Evolutionary conservation across 345 rosid genomes (phyloP).

Genomic region (Brassica carinata): DNA sequence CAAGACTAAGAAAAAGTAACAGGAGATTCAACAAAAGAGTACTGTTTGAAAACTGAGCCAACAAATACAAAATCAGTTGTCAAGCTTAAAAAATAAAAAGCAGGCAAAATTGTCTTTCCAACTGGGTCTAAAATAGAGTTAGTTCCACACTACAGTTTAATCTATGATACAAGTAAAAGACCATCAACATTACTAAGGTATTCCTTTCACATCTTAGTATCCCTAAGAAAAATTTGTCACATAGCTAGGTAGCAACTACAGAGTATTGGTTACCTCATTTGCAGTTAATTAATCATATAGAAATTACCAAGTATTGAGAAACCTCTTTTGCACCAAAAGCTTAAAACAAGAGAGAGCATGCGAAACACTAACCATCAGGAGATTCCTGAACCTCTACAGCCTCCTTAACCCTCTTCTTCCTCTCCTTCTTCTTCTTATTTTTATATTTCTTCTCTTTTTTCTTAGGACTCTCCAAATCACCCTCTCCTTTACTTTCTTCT

Average conservation of each 20-base stretch:
- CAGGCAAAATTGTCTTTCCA: neutral
- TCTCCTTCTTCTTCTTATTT: conserved; percentile 46
- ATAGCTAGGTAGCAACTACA: neutral
- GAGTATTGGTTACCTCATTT: neutral
- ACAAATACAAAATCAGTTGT: neutral
- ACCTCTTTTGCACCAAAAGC: neutral
- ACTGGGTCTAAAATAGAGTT: neutral
- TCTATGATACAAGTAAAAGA: neutral
- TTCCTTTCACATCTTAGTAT: too few relatives aligned
- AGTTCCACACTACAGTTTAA: neutral
- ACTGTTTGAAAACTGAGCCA: neutral
- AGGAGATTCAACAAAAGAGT: neutral
- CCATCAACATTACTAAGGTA: neutral
- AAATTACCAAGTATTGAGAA: neutral
- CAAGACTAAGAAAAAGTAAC: neutral
- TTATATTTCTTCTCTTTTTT: conserved; percentile 43
- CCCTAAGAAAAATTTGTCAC: too few relatives aligned
- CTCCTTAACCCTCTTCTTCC: conserved; percentile 8
- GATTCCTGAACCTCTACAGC: conserved; percentile 33
- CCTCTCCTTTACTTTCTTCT: neutral
- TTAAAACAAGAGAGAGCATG: neutral
- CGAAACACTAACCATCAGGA: conserved; percentile 52
- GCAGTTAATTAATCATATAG: neutral
- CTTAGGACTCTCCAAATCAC: conserved; percentile 38
- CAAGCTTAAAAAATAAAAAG: neutral